Evolutionary conservation across 2,329 filamentous ascomycete species (phyloP), one percentile per base, ranked within the genome.

Genomic region (Venturiaceae sp.): DNA sequence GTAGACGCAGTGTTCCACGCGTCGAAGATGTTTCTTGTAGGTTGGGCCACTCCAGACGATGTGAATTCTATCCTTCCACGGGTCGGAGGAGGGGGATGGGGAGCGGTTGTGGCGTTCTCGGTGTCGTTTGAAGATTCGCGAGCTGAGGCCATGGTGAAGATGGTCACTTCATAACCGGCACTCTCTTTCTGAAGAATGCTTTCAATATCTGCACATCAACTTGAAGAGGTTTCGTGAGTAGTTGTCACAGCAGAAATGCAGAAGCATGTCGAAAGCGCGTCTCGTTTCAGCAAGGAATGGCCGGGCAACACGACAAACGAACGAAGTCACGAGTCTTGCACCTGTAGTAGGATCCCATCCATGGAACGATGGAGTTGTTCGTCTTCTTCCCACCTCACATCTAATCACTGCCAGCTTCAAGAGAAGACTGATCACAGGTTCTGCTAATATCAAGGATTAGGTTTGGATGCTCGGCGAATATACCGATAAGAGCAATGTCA

Each of bases 1-100:
- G 86, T 85, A 5, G 86, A 84, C 13, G 84, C 83, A 14, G 84
- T 85, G 72, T 90, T 90, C 84, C 84, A 88, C 5, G 83, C 78
- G 69, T 88, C 85, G 65, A 86, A 87, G 60, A 69, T 62, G 44
- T 61, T 64, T 53, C 66, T 69, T 5, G 62, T 58, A 8, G 68
- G 55, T 41, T 58, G 33, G 2, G 57, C 57, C 23, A 58, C 39
- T 16, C 57, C 57, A 44, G 39, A 47, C n/a, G 26, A 32, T 50
- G 55, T 57, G 16, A 53, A 36, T 4, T 53, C 32, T 1, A 36
- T 53, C n/a, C 32, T 37, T 53, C 52, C 32, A 37, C n/a, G 52
- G 32, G 32, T 13, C 11, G 52, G 19, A 16, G 50, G 30, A 36
- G 33, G 23, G 16, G 9, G 14, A n/a, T 23, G 14, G 13, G 50